Percentiles rank a stretch among this genome's conserved stretches.
Conservation (phyloP, 2,329 filamentous ascomycete species). For the Talaromyces sp. region DNA sequence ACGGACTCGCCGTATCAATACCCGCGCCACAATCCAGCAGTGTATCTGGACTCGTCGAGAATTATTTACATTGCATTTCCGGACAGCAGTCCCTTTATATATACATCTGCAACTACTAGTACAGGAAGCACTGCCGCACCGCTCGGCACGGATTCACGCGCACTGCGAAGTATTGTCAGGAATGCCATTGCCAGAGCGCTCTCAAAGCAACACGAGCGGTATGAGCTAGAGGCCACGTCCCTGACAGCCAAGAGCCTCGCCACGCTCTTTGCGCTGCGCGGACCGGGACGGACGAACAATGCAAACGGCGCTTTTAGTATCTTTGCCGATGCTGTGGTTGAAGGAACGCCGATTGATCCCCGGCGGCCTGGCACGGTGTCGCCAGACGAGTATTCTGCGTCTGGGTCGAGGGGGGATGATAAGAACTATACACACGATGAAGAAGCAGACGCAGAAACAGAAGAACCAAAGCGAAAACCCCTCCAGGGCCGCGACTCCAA, state of each 20-base stretch:
- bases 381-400: constrained; percentile 23
- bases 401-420: constrained; percentile 5
- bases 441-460: constrained; percentile 14
- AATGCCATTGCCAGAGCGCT: constrained; percentile 79
- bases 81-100: constrained; percentile 71
- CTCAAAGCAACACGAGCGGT: constrained; percentile 67
- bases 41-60: constrained; percentile 56
- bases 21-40: constrained; percentile 34
- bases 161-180: constrained; percentile 65
- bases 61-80: constrained; percentile 80
- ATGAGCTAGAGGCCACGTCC: constrained; percentile 62
- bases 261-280: constrained; percentile 64
- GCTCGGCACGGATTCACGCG: constrained; percentile 49
- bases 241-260: constrained; percentile 67
- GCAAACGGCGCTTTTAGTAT: constrained; percentile 75
- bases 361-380: constrained; percentile 30
- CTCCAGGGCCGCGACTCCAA: constrained; percentile 9
- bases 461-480: constrained; percentile 12
- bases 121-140: constrained; percentile 19
- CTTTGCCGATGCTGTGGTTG: constrained; percentile 61
- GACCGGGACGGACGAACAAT: constrained; percentile 63
- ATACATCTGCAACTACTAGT: constrained; percentile 46
- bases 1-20: constrained; percentile 74
- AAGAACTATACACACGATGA: constrained; percentile 14
- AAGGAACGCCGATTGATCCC: constrained; percentile 48